A percentile compares a stretch with the other conserved stretches of the same genome.
These are phyloP conservation scores for Nemania sp. DNA, from an alignment of 2,329 filamentous ascomycete genomes.

Conservation along the genomic window DNA sequence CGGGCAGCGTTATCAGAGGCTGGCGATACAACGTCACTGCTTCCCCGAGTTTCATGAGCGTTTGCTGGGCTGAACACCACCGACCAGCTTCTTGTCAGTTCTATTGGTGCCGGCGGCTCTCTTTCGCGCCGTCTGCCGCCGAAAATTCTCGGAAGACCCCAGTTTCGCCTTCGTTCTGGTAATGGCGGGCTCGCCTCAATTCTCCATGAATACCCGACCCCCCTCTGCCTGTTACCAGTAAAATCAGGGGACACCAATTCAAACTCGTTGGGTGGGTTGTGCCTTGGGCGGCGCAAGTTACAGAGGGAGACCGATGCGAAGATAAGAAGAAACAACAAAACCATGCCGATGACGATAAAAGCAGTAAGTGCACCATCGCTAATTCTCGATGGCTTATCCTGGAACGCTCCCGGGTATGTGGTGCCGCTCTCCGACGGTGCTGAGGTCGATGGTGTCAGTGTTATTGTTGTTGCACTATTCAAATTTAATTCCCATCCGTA, in stretches of 20 bases:
- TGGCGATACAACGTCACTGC: not conserved
- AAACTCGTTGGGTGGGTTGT: not conserved
- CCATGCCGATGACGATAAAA: no score
- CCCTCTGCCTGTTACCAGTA: not conserved
- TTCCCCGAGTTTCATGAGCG: not conserved
- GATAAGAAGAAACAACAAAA: no score
- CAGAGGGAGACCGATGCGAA: not conserved
- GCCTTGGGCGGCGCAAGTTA: not conserved
- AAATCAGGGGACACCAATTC: not conserved
- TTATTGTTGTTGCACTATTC: not conserved
- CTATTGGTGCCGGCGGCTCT: not conserved
- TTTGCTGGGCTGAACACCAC: not conserved
- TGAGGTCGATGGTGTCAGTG: not conserved
- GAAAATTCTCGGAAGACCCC: not conserved
- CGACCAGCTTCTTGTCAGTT: no score
- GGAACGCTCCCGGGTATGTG: no score
- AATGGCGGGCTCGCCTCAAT: slow-evolving; percentile 1
- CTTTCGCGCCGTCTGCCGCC: not conserved
- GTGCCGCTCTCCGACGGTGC: not conserved
- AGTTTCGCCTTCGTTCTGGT: not conserved
- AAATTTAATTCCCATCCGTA: slow-evolving; percentile 1
- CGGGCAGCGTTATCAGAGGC: not conserved
- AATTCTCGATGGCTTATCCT: no score
- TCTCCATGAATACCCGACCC: slow-evolving; percentile 1
- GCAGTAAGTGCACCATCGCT: no score